Conservation (phyloP, 495 filamentous ascomycete genomes). For the Neurospora terricola region DNA sequence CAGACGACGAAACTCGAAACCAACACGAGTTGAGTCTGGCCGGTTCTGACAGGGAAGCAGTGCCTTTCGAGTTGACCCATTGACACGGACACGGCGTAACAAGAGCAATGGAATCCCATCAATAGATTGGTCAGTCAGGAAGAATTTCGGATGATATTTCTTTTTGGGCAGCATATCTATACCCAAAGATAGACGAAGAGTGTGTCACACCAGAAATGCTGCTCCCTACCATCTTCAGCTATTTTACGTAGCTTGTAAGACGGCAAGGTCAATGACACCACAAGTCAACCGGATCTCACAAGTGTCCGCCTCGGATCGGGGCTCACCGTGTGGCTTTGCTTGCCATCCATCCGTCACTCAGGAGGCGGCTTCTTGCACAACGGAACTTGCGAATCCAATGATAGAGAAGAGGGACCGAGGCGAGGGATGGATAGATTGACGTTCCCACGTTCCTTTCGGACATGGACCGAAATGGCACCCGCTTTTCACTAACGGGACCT, state of each 20-base stretch:
- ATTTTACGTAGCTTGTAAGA: neutral
- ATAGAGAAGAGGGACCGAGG: neutral
- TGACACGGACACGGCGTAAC: neutral
- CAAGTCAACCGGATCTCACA: neutral
- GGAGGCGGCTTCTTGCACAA: neutral
- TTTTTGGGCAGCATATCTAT: neutral
- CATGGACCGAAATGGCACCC: neutral
- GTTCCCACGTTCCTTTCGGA: neutral
- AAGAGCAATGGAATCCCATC: neutral
- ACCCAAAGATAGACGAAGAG: neutral
- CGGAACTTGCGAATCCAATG: neutral
- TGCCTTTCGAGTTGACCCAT: neutral
- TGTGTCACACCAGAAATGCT: neutral
- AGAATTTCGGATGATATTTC: neutral
- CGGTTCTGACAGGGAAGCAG: neutral
- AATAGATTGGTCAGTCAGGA: neutral
- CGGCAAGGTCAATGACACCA: neutral
- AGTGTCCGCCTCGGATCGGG: neutral
- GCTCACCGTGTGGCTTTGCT: neutral
- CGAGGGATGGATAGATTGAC: neutral
- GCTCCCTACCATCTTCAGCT: neutral
- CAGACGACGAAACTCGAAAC: neutral
- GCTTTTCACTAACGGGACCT: neutral
- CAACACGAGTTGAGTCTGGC: neutral
- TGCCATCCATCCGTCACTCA: neutral